Evolutionary conservation across 805 yeast genomes (phyloP), one percentile per base, ranked within the genome.

Genomic region (Scheffersomyces coipomensis): DNA sequence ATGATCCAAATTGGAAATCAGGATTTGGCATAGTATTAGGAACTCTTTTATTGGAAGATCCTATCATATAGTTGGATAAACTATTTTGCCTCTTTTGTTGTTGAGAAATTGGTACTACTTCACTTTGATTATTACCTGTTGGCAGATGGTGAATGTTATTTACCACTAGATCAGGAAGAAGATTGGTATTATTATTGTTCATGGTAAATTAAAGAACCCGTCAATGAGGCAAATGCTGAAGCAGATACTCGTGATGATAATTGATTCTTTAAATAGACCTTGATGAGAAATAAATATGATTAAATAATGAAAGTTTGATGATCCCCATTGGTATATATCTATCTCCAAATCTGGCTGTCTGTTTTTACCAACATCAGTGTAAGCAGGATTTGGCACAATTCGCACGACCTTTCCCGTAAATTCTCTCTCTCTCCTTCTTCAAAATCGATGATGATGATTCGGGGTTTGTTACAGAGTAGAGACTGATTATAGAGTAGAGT

Each of bases 1-100:
- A 27, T 27, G 30, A 7, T n/a, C 7, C 30, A 27, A 13, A 27
- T 15, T 27, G 30, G 10, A 27, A 27, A 5, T 27, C 30, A 13
- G 33, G 43, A 26, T 39, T 35, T 17, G 50, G 57, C 13, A 49
- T 31, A 15, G 55, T 55, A 34, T 52, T 55, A 11, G 67, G 61
- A n/a, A 54, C 51, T 31, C 73, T 51, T 40, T 68, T 68, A 48
- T 58, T 62, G 33, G 70, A 52, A 38, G 58, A 59, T 38, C 52
- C 54, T 34, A 52, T 48, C 53, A 61, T 46, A 42, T 62, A 57
- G 33, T 61, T 60, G 4, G 69, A 59, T 47, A 63, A 47, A 55
- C 70, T 64, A 45, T 56, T 64, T 42, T 68, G 73, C 39, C 73
- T 65, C 48, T 68, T 68, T 43, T 66, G 72, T 39, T 56, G 66